Base-by-base conservation (phyloP, 2,329 filamentous ascomycete species). In the Aspergillus terreus region DNA sequence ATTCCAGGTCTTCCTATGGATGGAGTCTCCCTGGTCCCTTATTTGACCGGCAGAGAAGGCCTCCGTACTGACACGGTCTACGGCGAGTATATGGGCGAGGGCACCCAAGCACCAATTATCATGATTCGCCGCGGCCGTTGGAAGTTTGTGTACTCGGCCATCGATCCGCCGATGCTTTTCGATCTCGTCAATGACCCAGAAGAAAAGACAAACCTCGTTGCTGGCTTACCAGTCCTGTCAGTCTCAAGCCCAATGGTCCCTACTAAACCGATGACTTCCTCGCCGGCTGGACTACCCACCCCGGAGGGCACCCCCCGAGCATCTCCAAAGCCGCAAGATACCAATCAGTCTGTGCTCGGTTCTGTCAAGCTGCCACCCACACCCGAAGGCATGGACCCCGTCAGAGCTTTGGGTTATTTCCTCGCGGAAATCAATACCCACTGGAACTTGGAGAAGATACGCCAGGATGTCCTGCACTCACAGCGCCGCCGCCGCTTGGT, bases 21-120 rank as follows among this genome's bases (percentile, higher is more conserved):
- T 62, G 92, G 92, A 32, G 78, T 84, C 32, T 94, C 88, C 38
- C 79, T 96, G 59, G 73, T 92, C 54, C 89, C 89, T n/a, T 87
- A 92, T 64, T 78, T 95, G 33, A 70, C 68, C 62, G 83, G 82
- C 46, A 73, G 73, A 19, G 71, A 82, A n/a, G 76, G 75, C 32
- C 56, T 66, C 64, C 77, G 64, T 36, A 85, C 87, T 55, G 91
- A 96, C 69, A 94, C 88, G 10, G 91, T 94, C n/a, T 87, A 92
- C 62, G 91, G 90, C 54, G 92, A 96, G 75, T 96, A 96, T 75
- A 95, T 92, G 65, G 92, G 90, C 46, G 92, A 96, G 73, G 92
- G 92, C 44, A 96, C 92, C 1, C 79, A 95, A 50, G 85, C 88
- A 4, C 92, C 92, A 1, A 82, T 95, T 51, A 90, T 95, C 79